Conservation (phyloP, 208 protist species). For the Acanthamoeba healyi region DNA sequence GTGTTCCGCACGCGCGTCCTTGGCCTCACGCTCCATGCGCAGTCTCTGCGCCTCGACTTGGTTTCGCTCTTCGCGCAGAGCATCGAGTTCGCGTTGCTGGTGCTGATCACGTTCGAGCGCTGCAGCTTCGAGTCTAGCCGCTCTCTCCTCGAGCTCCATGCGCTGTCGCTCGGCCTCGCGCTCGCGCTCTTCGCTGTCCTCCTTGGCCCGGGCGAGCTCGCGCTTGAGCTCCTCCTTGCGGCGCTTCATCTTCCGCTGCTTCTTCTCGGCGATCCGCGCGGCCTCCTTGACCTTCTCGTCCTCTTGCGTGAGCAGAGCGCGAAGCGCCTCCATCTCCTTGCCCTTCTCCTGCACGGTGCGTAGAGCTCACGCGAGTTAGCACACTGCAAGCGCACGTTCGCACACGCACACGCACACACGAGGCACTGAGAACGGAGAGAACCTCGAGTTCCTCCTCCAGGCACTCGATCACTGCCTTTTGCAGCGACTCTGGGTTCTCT, state of each 20-base stretch:
- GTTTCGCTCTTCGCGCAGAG: not conserved
- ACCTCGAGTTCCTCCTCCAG: slow-evolving; percentile 20
- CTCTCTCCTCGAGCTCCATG: slow-evolving; percentile 1
- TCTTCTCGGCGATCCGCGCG: not conserved
- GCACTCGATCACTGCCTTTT: not conserved
- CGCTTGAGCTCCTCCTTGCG: slow-evolving; percentile 56
- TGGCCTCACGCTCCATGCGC: not conserved
- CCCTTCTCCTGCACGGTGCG: not conserved
- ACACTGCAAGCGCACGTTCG: no score
- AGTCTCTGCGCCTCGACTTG: not conserved
- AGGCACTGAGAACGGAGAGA: not conserved
- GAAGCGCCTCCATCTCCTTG: slow-evolving; percentile 21
- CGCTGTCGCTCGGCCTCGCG: not conserved
- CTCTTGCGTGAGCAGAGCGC: slow-evolving; percentile 12
- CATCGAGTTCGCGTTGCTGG: not conserved
- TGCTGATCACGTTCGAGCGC: not conserved
- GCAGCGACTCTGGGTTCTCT: slow-evolving; percentile 10
- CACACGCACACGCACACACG: no score
- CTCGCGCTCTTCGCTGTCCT: not conserved
- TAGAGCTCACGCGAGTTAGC: not conserved
- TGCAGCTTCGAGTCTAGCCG: not conserved
- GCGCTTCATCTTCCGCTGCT: slow-evolving; percentile 35
- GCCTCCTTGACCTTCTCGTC: slow-evolving; percentile 7
- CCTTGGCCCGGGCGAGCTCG: slow-evolving; percentile 20
- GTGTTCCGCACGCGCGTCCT: slow-evolving; percentile 29